Evolutionary conservation across 345 rosid genomes (phyloP).

Genomic region (Diplotaxis tenuifolia): DNA sequence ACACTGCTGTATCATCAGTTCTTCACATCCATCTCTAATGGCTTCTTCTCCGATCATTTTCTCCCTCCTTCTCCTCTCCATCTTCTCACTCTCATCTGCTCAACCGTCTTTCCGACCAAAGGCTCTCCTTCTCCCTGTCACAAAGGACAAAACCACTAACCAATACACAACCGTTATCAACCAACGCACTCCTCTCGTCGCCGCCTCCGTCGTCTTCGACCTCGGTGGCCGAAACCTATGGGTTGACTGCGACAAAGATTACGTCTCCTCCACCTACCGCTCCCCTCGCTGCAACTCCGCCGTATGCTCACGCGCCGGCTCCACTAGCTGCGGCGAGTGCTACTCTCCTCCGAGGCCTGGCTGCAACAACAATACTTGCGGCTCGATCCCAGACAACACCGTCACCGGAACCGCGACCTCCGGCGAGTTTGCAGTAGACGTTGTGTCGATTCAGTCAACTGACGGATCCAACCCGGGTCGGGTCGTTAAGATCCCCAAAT

Average conservation of each 20-base stretch:
- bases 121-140: slow-evolving; percentile 56
- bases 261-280: slow-evolving; percentile 58
- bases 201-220: slow-evolving; percentile 35
- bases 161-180: slow-evolving; percentile 54
- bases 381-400: slow-evolving; percentile 46
- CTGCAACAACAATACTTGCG: slow-evolving; percentile 70
- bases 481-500: slow-evolving; percentile 35
- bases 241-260: slow-evolving; percentile 60
- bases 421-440: slow-evolving; percentile 58
- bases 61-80: background rate
- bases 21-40: background rate
- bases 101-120: slow-evolving; percentile 44
- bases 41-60: slow-evolving; percentile 5
- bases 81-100: slow-evolving; percentile 28
- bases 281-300: slow-evolving; percentile 59
- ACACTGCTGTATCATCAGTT: background rate
- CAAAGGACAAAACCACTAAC: slow-evolving; percentile 56
- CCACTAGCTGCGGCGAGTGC: slow-evolving; percentile 50
- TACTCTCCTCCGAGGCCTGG: slow-evolving; percentile 55
- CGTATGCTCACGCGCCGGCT: slow-evolving; percentile 47
- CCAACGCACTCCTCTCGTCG: slow-evolving; percentile 61
- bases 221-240: slow-evolving; percentile 48
- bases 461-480: slow-evolving; percentile 61
- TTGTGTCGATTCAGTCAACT: slow-evolving; percentile 56
- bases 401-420: slow-evolving; percentile 43